Evolutionary conservation across 371 early-diverging fungal genomes (phyloP).

Genomic region (Syncephalastrum racemosum): DNA sequence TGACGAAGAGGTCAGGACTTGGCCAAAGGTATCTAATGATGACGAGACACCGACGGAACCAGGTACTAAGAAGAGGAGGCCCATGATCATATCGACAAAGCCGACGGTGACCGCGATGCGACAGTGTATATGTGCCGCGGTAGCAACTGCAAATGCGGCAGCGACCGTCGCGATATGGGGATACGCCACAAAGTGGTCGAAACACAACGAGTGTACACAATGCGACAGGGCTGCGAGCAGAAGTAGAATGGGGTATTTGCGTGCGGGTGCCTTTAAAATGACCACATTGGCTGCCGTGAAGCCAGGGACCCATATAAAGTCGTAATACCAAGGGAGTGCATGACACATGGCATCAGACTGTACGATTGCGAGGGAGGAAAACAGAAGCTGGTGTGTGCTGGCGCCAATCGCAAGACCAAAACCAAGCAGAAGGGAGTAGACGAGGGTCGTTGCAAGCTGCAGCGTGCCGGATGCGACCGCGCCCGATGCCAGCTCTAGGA

Average conservation of each 20-base stretch:
- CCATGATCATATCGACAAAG: slow-evolving; percentile 38
- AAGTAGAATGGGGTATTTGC: slow-evolving; percentile 26
- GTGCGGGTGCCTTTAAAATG: slow-evolving; percentile 16
- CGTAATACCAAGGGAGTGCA: slow-evolving; percentile 21
- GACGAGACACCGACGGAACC: slow-evolving; percentile 36
- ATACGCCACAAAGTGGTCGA: slow-evolving; percentile 22
- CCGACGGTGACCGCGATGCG: slow-evolving; percentile 27
- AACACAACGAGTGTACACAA: slow-evolving; percentile 20
- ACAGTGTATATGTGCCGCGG: slow-evolving; percentile 27
- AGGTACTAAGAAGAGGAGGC: slow-evolving; percentile 31
- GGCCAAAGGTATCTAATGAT: slow-evolving; percentile 23
- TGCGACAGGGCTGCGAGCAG: slow-evolving; percentile 23
- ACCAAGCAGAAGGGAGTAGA: slow-evolving; percentile 69
- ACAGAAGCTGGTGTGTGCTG: slow-evolving; percentile 35
- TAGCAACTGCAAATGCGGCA: slow-evolving; percentile 29
- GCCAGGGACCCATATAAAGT: slow-evolving; percentile 25
- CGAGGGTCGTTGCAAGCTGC: slow-evolving; percentile 66
- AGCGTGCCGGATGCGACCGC: slow-evolving; percentile 79
- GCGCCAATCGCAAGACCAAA: slow-evolving; percentile 75
- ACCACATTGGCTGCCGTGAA: slow-evolving; percentile 26
- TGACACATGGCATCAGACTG: slow-evolving; percentile 20
- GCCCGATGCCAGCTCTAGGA: slow-evolving; percentile 76
- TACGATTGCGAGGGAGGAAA: slow-evolving; percentile 21
- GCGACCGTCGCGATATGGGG: slow-evolving; percentile 30
- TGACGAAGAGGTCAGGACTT: slow-evolving; percentile 13